A percentile compares a stretch with the other conserved stretches of the same genome.
phyloP scores from a whole-genome alignment of 345 rosid genomes.

The Cardamine chenopodiifolia region DNA sequence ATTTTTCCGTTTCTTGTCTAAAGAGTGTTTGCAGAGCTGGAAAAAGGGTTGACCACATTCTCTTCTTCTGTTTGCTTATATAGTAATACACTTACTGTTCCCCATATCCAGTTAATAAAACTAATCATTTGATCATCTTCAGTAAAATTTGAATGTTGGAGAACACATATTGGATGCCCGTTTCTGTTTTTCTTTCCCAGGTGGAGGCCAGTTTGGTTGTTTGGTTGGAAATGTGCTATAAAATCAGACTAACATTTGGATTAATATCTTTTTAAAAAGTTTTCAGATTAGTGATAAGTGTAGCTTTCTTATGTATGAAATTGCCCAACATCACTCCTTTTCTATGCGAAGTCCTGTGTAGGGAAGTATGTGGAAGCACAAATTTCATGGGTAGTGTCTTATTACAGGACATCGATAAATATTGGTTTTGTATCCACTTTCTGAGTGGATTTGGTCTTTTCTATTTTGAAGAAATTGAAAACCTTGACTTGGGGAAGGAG shows the following conservation, averaged over 20 bases:
- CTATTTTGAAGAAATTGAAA: neutral
- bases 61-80: neutral
- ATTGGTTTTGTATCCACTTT: conserved; percentile 8
- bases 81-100: neutral
- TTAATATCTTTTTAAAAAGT: neutral
- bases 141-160: neutral
- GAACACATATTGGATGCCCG: conserved; percentile 1
- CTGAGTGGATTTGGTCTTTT: conserved; percentile 9
- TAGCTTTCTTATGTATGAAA: conserved; percentile 16
- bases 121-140: conserved; percentile 2
- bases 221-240: conserved; percentile 3
- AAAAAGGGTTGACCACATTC: conserved; percentile 4
- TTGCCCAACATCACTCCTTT: conserved; percentile 5
- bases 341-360: neutral
- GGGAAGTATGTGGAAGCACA: conserved; percentile 11
- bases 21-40: neutral
- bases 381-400: neutral
- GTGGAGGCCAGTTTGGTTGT: neutral
- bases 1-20: neutral
- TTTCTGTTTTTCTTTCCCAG: conserved; percentile 10
- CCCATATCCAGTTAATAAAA: neutral
- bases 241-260: neutral
- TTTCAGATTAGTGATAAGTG: conserved; percentile 13
- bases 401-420: conserved; percentile 4
- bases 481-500: conserved; percentile 6